These are phyloP conservation scores for Candida sakaeoensis DNA, from an alignment of 805 yeast species.

Conservation along the genomic window DNA sequence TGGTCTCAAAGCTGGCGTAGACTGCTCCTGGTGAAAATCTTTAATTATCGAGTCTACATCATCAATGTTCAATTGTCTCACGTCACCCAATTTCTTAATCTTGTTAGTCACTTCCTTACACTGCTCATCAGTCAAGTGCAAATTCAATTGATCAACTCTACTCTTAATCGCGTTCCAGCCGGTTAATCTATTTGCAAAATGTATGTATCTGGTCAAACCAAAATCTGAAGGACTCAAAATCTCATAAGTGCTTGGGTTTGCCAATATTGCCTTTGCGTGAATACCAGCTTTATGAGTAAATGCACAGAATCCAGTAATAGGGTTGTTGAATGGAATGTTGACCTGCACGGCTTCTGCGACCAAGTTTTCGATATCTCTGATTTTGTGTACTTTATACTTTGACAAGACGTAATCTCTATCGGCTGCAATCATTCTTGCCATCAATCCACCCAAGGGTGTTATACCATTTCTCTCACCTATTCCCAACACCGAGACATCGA, in stretches of 20 bases:
- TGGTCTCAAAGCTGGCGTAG: too few relatives aligned
- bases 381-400: conserved; percentile 92
- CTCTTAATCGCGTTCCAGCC: conserved; percentile 99
- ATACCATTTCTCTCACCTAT: conserved; percentile 99
- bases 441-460: conserved; percentile 94
- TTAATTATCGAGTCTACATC: conserved; percentile 96
- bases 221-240: conserved; percentile 92
- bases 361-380: conserved; percentile 90
- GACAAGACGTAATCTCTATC: conserved; percentile 93
- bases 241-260: conserved; percentile 98
- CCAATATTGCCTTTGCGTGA: conserved; percentile 97
- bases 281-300: conserved; percentile 99
- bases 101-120: conserved; percentile 91
- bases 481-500: conserved; percentile 94
- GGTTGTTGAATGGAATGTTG: conserved; percentile 96
- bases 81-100: conserved; percentile 92
- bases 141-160: conserved; percentile 94
- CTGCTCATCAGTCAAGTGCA: conserved; percentile 86
- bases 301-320: conserved; percentile 99
- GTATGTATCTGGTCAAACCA: conserved; percentile 94
- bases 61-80: conserved; percentile 89
- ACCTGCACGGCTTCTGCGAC: conserved; percentile 98
- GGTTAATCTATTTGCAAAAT: conserved; percentile 95
- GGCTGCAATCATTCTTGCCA: conserved; percentile 99
- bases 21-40: conserved; percentile 90